These are phyloP conservation scores for Anisodus acutangulus DNA, from an alignment of 257 asterid species.

Conservation along the genomic window DNA sequence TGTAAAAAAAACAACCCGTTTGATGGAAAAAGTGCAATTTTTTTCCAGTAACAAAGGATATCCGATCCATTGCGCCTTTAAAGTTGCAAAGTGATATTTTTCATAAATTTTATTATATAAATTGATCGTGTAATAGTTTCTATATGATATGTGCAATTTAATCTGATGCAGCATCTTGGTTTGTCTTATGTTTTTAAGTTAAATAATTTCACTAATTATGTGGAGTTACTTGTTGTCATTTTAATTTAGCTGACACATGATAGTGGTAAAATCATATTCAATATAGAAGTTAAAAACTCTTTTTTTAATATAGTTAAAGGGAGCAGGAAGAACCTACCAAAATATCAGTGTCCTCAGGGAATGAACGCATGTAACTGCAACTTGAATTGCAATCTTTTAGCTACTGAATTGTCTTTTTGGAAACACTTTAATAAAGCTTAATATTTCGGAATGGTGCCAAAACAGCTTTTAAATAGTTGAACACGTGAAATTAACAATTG, in stretches of 20 bases:
- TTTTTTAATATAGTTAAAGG: neutral
- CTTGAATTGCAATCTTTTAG: neutral
- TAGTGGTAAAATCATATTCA: neutral
- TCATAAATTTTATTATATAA: too few species aligned
- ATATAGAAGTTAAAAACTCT: neutral
- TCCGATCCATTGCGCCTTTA: neutral
- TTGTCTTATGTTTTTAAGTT: too few species aligned
- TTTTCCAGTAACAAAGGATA: neutral
- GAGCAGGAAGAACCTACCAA: neutral
- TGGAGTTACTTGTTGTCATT: too few species aligned
- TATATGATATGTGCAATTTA: too few species aligned
- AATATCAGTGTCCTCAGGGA: neutral
- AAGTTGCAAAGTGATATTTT: neutral
- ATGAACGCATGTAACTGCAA: neutral
- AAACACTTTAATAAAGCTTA: constrained; percentile 16
- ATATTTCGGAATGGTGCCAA: neutral
- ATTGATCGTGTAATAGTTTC: too few species aligned
- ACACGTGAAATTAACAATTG: constrained; percentile 21
- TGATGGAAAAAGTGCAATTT: too few species aligned
- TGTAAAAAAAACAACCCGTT: too few species aligned
- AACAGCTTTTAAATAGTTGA: neutral
- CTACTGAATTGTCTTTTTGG: neutral
- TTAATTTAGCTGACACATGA: too few species aligned
- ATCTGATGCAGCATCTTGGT: neutral
- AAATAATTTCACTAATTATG: neutral